These are phyloP conservation scores for Trichoderma hamatum DNA, from an alignment of 2,329 filamentous ascomycete species.

Conservation along the genomic window DNA sequence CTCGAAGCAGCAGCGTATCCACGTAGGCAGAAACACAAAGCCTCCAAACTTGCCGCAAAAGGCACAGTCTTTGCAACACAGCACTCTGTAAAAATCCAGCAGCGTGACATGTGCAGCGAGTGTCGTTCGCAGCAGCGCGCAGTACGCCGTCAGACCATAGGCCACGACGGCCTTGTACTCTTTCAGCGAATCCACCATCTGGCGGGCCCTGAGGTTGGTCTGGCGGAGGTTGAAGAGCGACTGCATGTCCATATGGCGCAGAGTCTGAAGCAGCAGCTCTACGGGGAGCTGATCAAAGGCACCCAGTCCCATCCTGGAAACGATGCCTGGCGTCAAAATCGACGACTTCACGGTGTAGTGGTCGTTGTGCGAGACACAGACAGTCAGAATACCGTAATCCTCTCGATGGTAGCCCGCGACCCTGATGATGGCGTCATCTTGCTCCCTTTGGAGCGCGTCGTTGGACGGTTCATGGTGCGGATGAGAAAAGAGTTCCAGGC, in stretches of 20 bases:
- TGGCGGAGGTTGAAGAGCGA: slow-evolving; percentile 24
- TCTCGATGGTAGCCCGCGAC: slow-evolving; percentile 13
- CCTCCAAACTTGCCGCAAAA: slow-evolving; percentile 26
- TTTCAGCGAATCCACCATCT: slow-evolving; percentile 22
- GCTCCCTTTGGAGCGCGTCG: slow-evolving; percentile 9
- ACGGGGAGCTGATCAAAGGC: slow-evolving; percentile 13
- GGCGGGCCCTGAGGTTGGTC: slow-evolving; percentile 6
- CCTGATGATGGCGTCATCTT: slow-evolving; percentile 19
- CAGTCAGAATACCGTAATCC: slow-evolving; percentile 8
- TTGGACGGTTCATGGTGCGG: not conserved
- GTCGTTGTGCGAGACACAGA: slow-evolving; percentile 10
- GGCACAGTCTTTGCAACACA: slow-evolving; percentile 19
- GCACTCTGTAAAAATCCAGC: slow-evolving; percentile 14
- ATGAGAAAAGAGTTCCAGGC: not conserved
- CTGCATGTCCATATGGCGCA: slow-evolving; percentile 23
- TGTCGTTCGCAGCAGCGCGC: slow-evolving; percentile 18
- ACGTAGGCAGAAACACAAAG: slow-evolving; percentile 23
- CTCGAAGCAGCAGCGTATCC: slow-evolving; percentile 25
- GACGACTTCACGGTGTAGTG: slow-evolving; percentile 13
- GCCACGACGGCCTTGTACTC: slow-evolving; percentile 25
- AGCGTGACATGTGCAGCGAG: slow-evolving; percentile 21
- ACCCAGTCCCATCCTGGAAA: not conserved
- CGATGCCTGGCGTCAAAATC: slow-evolving; percentile 11
- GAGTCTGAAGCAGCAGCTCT: slow-evolving; percentile 13
- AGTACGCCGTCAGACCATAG: slow-evolving; percentile 15